Conservation (phyloP, 805 yeast species). For the Lipomyces kockii region DNA sequence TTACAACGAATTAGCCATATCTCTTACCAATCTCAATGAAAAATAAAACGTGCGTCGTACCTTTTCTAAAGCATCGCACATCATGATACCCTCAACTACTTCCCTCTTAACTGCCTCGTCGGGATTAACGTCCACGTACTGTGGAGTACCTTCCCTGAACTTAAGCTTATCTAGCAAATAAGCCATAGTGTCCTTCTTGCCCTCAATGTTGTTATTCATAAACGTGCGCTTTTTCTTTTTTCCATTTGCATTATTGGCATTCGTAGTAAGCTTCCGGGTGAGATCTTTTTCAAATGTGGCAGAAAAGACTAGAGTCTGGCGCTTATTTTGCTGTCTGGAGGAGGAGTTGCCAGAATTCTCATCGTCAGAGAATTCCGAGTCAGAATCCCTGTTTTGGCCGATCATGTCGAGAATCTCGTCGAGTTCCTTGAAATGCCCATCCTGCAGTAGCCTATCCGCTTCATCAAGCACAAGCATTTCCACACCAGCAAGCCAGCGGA, state of each 20-base stretch:
- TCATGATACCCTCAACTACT: conserved; percentile 83
- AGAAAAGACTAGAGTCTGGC: conserved; percentile 92
- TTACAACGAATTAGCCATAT: conserved; percentile 1
- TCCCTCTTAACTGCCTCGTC: conserved; percentile 73
- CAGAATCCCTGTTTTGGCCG: conserved; percentile 47
- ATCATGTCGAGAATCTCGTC: conserved; percentile 76
- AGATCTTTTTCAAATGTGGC: conserved; percentile 89
- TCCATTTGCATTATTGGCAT: conserved; percentile 42
- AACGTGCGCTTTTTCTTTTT: conserved; percentile 34
- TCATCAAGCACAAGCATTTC: conserved; percentile 80
- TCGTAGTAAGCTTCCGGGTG: conserved; percentile 69
- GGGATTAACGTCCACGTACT: conserved; percentile 84
- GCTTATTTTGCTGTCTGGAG: conserved; percentile 17
- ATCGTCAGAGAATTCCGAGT: conserved; percentile 42
- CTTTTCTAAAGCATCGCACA: conserved; percentile 88
- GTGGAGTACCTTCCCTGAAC: conserved; percentile 69
- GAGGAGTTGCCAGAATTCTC: conserved; percentile 44
- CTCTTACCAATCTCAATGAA: not conserved
- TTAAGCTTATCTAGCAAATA: conserved; percentile 70
- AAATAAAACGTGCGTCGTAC: conserved; percentile 9
- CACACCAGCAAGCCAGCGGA: conserved; percentile 51
- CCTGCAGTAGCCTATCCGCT: conserved; percentile 92
- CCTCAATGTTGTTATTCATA: conserved; percentile 23
- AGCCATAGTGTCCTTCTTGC: conserved; percentile 62
- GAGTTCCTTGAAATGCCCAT: conserved; percentile 94